Percentiles rank a stretch among this genome's conserved stretches.
Conservation (phyloP, 2,329 filamentous ascomycete species). For the Diaporthe eres region DNA sequence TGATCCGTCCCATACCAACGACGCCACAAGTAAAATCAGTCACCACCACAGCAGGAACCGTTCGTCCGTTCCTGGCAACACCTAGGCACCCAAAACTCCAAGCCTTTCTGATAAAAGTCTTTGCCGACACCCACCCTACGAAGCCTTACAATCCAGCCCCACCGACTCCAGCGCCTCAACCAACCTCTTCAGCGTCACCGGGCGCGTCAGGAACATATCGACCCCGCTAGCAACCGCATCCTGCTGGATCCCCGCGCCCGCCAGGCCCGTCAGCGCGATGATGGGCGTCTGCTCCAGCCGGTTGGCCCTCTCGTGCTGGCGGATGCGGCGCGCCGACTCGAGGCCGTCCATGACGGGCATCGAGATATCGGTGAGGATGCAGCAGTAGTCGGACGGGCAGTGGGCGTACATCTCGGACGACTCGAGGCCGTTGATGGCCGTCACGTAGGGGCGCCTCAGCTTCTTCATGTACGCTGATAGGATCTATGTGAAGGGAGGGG, state of each 20-base stretch:
- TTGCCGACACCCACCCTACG: not conserved
- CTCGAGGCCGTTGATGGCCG: constrained; percentile 53
- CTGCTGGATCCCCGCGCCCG: constrained; percentile 63
- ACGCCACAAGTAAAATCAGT: not conserved
- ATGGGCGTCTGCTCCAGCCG: constrained; percentile 59
- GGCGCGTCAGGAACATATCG: constrained; percentile 69
- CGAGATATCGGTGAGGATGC: constrained; percentile 64
- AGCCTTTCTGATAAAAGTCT: not conserved
- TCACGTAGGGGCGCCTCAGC: constrained; percentile 48
- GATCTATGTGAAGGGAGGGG: constrained; percentile 41
- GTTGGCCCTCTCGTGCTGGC: constrained; percentile 61
- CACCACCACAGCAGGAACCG: not conserved
- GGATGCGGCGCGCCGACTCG: constrained; percentile 64
- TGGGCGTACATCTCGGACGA: constrained; percentile 50
- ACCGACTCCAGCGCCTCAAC: constrained; percentile 36
- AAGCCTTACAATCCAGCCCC: constrained; percentile 25
- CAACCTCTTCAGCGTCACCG: constrained; percentile 58
- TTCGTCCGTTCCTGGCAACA: not conserved
- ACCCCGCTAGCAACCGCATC: constrained; percentile 68
- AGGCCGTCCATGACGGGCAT: constrained; percentile 72
- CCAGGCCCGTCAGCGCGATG: constrained; percentile 67
- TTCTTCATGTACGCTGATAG: constrained; percentile 54
- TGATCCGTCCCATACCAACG: not conserved
- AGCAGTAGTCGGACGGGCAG: constrained; percentile 46
- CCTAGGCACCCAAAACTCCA: not conserved